These are phyloP conservation scores for Fonsecaea pugnacius DNA, from an alignment of 2,329 filamentous ascomycete species.

Conservation along the genomic window DNA sequence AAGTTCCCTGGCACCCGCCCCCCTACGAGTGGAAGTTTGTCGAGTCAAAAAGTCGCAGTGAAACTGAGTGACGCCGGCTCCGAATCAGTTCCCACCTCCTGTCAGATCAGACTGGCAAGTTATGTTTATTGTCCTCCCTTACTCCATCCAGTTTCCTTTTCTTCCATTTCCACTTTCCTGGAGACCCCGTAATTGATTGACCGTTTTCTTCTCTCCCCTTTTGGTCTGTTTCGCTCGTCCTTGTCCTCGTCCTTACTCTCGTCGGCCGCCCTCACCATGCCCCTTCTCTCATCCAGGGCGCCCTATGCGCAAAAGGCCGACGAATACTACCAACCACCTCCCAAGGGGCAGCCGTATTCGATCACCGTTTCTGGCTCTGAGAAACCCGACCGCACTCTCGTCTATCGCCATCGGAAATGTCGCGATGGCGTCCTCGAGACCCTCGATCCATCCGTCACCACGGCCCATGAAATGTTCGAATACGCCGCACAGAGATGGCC, in stretches of 20 bases:
- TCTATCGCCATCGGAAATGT: conserved; percentile 85
- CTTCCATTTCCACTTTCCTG: neutral
- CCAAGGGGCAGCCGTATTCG: conserved; percentile 76
- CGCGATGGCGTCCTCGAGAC: conserved; percentile 73
- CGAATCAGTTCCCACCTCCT: neutral
- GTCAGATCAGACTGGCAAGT: neutral
- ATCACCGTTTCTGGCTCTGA: conserved; percentile 76
- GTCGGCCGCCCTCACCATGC: conserved; percentile 40
- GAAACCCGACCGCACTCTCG: conserved; percentile 69
- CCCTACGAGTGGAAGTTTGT: no score
- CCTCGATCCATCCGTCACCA: conserved; percentile 70
- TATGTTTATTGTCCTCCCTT: neutral
- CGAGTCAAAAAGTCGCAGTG: neutral
- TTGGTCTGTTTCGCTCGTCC: neutral
- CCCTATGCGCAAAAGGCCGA: conserved; percentile 46
- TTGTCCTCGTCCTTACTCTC: neutral
- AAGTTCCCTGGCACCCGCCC: neutral
- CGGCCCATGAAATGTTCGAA: conserved; percentile 82
- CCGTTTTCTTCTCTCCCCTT: neutral
- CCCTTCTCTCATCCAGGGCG: conserved; percentile 42
- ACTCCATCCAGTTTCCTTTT: neutral
- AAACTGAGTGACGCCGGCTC: neutral
- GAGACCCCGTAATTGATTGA: neutral
- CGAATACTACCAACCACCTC: conserved; percentile 66
- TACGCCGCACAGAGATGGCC: conserved; percentile 47